Percentiles rank a stretch among this genome's conserved stretches.
phyloP scores from a whole-genome alignment of 83 land plant species.

The Picea engelmannii region DNA sequence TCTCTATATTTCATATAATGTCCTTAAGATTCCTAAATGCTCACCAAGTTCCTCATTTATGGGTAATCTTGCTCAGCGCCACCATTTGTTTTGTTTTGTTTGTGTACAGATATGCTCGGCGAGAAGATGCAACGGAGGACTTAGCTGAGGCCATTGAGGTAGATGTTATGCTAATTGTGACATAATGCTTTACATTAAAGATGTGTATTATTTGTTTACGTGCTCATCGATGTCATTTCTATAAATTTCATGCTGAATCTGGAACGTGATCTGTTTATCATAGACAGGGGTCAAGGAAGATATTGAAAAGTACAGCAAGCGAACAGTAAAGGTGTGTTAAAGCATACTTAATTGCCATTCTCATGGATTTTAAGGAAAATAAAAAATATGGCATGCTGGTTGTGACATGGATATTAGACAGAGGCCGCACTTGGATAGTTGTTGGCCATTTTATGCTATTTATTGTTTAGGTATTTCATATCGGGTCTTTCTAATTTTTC shows the following conservation, averaged over 20 bases:
- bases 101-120: conserved; percentile 62
- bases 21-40: neutral
- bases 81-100: neutral
- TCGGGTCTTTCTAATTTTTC: neutral
- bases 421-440: neutral
- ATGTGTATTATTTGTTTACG: neutral
- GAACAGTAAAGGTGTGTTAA: conserved; percentile 85
- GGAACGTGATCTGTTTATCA: conserved; percentile 3
- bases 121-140: conserved; percentile 87
- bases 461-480: neutral
- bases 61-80: neutral
- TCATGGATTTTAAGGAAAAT: neutral
- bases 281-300: conserved; percentile 84
- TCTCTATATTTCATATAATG: neutral
- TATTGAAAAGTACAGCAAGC: conserved; percentile 91
- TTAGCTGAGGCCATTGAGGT: conserved; percentile 80
- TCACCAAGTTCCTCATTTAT: neutral
- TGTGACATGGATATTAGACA: neutral
- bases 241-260: neutral
- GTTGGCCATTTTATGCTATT: neutral
- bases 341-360: neutral
- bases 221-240: neutral
- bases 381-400: neutral
- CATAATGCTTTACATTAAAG: neutral
- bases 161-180: neutral